Base-by-base conservation (phyloP, 495 filamentous ascomycete species). In the Hamigera avellanea region DNA sequence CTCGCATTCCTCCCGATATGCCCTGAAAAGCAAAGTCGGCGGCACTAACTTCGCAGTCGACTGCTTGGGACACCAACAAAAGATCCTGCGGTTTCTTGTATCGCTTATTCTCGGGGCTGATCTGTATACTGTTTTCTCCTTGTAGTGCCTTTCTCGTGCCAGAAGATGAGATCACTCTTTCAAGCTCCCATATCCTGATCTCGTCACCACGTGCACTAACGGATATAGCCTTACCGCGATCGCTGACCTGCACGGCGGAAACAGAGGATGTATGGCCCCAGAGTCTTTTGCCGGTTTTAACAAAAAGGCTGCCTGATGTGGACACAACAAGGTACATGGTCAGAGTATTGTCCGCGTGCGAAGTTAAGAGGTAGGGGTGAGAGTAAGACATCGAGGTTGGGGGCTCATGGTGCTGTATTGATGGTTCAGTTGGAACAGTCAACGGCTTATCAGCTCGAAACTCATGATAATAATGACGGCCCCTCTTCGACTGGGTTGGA, bases 201-300 rank as follows among this genome's bases (percentile, higher is more conserved):
- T 98, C 91, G 39, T 87, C 77, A 8, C 89, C 91, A 10, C 72
- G 64, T 4, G 70, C 69, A 49, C 83, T 87, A 17, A 95, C 81
- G 13, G 86, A 93, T 0, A 98, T 82, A 0, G 91, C 91, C 53
- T 86, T 94, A 9, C 91, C 91, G 14, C 84, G 74, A 12, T 80
- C 74, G 14, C 83, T 88, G 29, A 98, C 83, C 41, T 95, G 79
- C 16, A 83, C 89, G 9, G 80, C 76, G 26, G 81, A 81, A 10
- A 98, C 83, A 1, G 85, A 84, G 1, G 89, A 93, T 0, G 91
- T 96, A 48, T 98, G 91, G 13, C 91, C 91, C 82, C 84, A 95
- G 7, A 98, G 72, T 16, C 82, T 69, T 32, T 75, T 84, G 12
- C 85, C 86, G 1, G 73, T 62, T 15, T 81, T 76, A 28, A 98